Base-by-base conservation (phyloP, 495 filamentous ascomycete genomes). In the Pyrenula massariospora region DNA sequence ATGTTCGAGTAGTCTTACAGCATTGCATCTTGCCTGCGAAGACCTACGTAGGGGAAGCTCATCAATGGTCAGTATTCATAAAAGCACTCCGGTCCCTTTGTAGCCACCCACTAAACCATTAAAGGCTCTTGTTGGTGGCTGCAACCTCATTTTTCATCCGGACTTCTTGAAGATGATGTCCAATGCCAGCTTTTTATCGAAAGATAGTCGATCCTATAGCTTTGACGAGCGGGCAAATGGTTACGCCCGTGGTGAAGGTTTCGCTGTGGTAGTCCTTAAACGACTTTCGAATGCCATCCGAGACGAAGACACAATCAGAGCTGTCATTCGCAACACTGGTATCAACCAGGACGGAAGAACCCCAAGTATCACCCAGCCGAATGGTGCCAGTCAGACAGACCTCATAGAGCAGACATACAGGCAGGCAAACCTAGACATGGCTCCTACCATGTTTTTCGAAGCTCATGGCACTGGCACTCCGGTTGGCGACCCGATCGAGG, bases 301-400 rank as follows among this genome's bases (percentile, higher is more conserved):
- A 10, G 63, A 66, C 31, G 60, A 59, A 0, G 68, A 77, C 48
- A 31, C 65, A 50, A 70, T 78, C 20, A 68, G 73, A 10, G 75
- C 73, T 10, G 66, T 79, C 19, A 73, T 79, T 58, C 63, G 68
- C 24, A 63, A 63, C 53, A 71, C 68, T 0, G 72, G 63, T 3
- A 55, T 60, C 5, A 78, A 78, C 54, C 67, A 72, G 24, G 74
- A 78, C 56, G 77, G 75, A 0, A 59, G 65, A n/a, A 77, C 66
- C 1, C 69, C 74, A 0, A 77, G 79, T 12, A 83, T 86, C 42
- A 83, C 77, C 1, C 70, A 80, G 65, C 84, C 84, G 0, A 80
- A 70, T 47, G 69, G 68, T 1, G 68, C 70, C 0, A 80, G 81
- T 1, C 84, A 88, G 66, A 79, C 74, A 64, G 54, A 61, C 22